phyloP scores from a whole-genome alignment of 768 basidiomycete genomes.

The Tubosaeta sp. region DNA sequence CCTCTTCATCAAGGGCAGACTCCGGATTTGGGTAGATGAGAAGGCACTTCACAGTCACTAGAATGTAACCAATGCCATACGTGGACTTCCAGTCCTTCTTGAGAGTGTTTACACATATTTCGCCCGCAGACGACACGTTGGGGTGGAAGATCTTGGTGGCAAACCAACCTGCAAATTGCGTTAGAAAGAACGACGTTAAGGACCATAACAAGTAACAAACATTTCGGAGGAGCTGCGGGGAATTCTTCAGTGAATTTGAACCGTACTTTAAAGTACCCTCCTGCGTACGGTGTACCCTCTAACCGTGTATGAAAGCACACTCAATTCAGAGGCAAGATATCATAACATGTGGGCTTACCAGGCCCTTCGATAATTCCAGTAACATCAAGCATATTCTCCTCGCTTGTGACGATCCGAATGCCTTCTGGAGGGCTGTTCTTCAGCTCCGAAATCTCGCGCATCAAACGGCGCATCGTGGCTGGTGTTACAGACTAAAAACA shows the following conservation, averaged over 20 bases:
- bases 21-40: slow-evolving; percentile 97
- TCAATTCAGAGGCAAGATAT: slow-evolving; percentile 5
- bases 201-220: slow-evolving; percentile 36
- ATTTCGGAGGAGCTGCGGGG: slow-evolving; percentile 91
- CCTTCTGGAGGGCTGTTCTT: slow-evolving; percentile 85
- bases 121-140: slow-evolving; percentile 84
- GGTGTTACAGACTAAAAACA: slow-evolving; percentile 39
- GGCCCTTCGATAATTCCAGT: slow-evolving; percentile 89
- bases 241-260: slow-evolving; percentile 94
- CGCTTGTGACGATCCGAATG: slow-evolving; percentile 81
- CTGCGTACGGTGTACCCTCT: slow-evolving; percentile 68
- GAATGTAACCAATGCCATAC: slow-evolving; percentile 87
- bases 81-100: slow-evolving; percentile 96
- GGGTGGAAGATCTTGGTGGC: slow-evolving; percentile 96
- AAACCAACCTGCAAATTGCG: slow-evolving; percentile 64
- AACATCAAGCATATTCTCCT: slow-evolving; percentile 86
- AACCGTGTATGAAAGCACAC: slow-evolving; percentile 5
- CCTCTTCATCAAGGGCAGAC: slow-evolving; percentile 93
- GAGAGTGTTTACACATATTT: slow-evolving; percentile 95
- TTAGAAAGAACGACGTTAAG: slow-evolving; percentile 1
- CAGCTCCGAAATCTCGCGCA: slow-evolving; percentile 81
- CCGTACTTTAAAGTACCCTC: slow-evolving; percentile 68
- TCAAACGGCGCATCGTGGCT: slow-evolving; percentile 74
- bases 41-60: slow-evolving; percentile 91
- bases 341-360: slow-evolving; percentile 45